Percentiles rank a stretch among this genome's conserved stretches.
Evolutionary conservation across 106 monocot species (phyloP).

Genomic region (Allium sativum): DNA sequence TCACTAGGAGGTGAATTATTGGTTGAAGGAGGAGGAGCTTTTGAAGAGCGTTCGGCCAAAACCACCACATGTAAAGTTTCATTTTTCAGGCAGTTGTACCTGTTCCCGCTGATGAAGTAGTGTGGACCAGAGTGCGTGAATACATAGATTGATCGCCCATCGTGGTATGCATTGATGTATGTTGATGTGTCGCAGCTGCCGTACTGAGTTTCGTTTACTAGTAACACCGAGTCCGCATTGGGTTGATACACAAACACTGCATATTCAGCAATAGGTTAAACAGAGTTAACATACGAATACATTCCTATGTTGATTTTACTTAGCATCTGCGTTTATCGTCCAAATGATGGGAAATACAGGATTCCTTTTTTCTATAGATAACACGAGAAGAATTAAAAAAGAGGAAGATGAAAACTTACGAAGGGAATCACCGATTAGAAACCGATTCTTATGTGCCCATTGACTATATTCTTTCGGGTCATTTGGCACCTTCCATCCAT

Average conservation of each 20-base stretch:
- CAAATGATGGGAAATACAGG: too few relatives aligned
- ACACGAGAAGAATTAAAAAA: not conserved
- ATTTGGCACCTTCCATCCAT: slow-evolving; percentile 48
- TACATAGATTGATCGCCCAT: slow-evolving; percentile 42
- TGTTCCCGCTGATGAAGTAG: slow-evolving; percentile 56
- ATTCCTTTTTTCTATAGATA: not conserved
- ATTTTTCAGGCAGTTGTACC: slow-evolving; percentile 36
- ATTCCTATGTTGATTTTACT: not conserved
- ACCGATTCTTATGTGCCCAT: slow-evolving; percentile 40
- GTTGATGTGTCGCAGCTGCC: slow-evolving; percentile 44
- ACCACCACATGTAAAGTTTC: slow-evolving; percentile 17
- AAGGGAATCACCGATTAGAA: slow-evolving; percentile 35
- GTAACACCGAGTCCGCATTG: slow-evolving; percentile 40
- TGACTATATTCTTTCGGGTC: slow-evolving; percentile 37
- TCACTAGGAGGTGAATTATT: slow-evolving; percentile 6
- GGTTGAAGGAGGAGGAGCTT: slow-evolving; percentile 10
- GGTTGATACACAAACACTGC: slow-evolving; percentile 48
- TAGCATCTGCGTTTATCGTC: not conserved
- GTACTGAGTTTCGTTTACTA: slow-evolving; percentile 31
- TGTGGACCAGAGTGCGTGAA: slow-evolving; percentile 34
- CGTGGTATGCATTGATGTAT: slow-evolving; percentile 17
- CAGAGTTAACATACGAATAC: not conserved
- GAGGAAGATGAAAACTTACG: slow-evolving; percentile 15
- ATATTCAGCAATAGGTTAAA: not conserved
- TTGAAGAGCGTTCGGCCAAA: slow-evolving; percentile 11